phyloP scores from a whole-genome alignment of 768 basidiomycete species.

The Cystobasidium tubakii region DNA sequence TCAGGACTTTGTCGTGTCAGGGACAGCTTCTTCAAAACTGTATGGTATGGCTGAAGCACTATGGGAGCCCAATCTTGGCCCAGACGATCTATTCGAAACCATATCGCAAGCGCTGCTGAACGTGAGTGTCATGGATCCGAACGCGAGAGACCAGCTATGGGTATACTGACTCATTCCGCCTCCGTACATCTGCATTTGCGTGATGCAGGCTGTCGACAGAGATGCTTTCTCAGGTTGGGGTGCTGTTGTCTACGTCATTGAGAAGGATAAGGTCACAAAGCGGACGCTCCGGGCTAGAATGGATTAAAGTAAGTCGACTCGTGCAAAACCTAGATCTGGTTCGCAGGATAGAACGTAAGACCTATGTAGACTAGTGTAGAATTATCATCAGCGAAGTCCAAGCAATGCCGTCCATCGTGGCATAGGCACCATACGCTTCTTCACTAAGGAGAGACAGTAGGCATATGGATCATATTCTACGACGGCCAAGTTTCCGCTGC shows the following conservation, averaged over 20 bases:
- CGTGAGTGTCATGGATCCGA: conserved; percentile 28
- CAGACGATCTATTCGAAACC: conserved; percentile 96
- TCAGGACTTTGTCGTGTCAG: conserved; percentile 86
- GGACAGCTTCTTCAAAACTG: conserved; percentile 83
- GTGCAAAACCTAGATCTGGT: too few relatives aligned
- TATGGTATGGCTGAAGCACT: conserved; percentile 96
- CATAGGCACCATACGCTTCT: too few relatives aligned
- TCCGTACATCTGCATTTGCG: too few relatives aligned
- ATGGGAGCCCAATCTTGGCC: conserved; percentile 94
- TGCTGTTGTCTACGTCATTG: conserved; percentile 81
- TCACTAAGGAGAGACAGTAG: too few relatives aligned
- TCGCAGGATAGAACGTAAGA: background rate
- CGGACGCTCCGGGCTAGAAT: conserved; percentile 83
- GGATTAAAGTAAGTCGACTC: conserved; percentile 57
- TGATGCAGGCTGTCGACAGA: conserved; percentile 66
- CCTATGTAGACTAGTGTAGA: background rate
- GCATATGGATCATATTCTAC: too few relatives aligned
- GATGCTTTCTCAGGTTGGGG: conserved; percentile 98
- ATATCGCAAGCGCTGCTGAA: conserved; percentile 93
- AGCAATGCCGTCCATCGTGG: too few relatives aligned
- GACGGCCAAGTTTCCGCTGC: too few relatives aligned
- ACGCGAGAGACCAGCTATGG: background rate
- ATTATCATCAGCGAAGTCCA: background rate
- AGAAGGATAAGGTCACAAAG: conserved; percentile 59
- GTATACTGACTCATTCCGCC: background rate